These are phyloP conservation scores for Achaetomium macrosporum DNA, from an alignment of 2,329 filamentous ascomycete species.

Conservation along the genomic window DNA sequence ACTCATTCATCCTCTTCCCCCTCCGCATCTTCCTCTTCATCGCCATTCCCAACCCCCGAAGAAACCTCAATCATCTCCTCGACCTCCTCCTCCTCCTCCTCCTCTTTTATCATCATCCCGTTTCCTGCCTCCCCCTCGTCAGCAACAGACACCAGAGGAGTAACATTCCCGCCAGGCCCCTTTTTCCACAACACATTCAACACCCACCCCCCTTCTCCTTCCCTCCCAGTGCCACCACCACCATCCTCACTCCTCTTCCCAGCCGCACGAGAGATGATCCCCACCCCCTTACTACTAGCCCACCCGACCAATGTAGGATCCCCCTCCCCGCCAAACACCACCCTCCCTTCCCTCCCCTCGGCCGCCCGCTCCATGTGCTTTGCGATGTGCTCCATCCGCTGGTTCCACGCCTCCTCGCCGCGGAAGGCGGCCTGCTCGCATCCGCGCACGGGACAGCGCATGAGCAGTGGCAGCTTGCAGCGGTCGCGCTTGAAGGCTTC, in stretches of 20 bases:
- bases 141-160: conserved; percentile 1
- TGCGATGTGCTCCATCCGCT: conserved; percentile 82
- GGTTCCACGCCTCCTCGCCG: conserved; percentile 65
- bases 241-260: background rate
- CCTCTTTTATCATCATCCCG: background rate
- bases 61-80: background rate
- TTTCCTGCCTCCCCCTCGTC: background rate
- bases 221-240: background rate
- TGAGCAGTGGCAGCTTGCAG: conserved; percentile 54
- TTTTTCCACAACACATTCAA: conserved; percentile 29
- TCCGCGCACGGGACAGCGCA: conserved; percentile 54
- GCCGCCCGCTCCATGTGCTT: conserved; percentile 63
- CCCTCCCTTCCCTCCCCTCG: conserved; percentile 27
- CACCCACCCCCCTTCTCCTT: conserved; percentile 28
- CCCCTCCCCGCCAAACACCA: conserved; percentile 35
- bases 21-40: conserved; percentile 3
- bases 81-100: background rate
- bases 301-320: conserved; percentile 38
- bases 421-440: conserved; percentile 55
- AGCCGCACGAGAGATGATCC: conserved; percentile 29
- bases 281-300: conserved; percentile 34
- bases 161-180: conserved; percentile 7
- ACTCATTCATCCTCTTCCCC: conserved; percentile 9
- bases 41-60: background rate
- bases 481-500: conserved; percentile 53